These are phyloP conservation scores for Lecanoromycetidae sp. DNA, from an alignment of 2,329 filamentous ascomycete species.

Conservation along the genomic window DNA sequence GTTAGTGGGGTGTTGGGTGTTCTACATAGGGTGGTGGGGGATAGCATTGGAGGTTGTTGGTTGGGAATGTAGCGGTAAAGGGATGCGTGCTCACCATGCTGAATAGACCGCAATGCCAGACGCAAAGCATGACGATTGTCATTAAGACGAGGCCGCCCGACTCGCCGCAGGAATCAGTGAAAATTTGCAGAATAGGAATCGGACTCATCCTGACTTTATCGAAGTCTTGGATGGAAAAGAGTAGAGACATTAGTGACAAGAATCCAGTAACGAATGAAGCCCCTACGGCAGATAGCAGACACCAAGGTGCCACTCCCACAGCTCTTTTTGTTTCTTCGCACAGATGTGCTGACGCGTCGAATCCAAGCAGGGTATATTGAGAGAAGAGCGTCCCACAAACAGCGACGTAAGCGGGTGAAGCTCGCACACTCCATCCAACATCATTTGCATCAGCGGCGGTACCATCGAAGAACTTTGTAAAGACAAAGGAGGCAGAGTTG, in stretches of 20 bases:
- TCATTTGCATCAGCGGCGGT: constrained; percentile 39
- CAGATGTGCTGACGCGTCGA: constrained; percentile 45
- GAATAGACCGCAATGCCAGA: constrained; percentile 51
- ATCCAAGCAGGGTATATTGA: constrained; percentile 45
- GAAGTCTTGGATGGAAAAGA: constrained; percentile 49
- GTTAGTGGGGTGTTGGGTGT: too few species aligned
- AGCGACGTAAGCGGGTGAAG: constrained; percentile 43
- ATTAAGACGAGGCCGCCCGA: constrained; percentile 45
- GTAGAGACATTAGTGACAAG: constrained; percentile 43
- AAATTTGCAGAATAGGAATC: constrained; percentile 45
- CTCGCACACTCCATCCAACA: constrained; percentile 42
- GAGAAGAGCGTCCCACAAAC: constrained; percentile 42
- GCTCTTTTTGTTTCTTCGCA: constrained; percentile 47
- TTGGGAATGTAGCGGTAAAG: too few species aligned
- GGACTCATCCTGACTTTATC: constrained; percentile 33
- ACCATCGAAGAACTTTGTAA: constrained; percentile 41
- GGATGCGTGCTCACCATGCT: constrained; percentile 35
- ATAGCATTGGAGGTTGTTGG: too few species aligned
- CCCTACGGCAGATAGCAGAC: constrained; percentile 43
- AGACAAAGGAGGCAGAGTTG: constrained; percentile 43
- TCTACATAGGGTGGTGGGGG: too few species aligned
- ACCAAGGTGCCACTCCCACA: constrained; percentile 44
- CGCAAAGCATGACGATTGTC: constrained; percentile 44
- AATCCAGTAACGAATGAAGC: constrained; percentile 46
- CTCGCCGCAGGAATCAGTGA: constrained; percentile 45